Percentiles rank a stretch among this genome's conserved stretches.
These are phyloP conservation scores for Excoecaria cochinchinensis DNA, from an alignment of 345 rosid species.

Conservation along the genomic window DNA sequence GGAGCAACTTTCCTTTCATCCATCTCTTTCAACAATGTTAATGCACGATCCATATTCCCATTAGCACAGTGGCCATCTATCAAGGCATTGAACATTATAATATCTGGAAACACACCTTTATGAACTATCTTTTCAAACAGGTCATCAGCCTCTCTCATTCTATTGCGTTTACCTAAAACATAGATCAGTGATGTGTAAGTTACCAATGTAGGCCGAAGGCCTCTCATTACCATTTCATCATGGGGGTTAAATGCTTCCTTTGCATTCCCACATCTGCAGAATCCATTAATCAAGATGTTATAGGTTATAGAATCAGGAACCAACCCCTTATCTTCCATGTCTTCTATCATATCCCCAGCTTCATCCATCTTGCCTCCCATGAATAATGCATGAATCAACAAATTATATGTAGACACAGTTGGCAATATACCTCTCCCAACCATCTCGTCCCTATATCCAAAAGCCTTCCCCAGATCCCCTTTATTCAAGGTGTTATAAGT, in stretches of 20 bases:
- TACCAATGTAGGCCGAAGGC: slow-evolving; percentile 60
- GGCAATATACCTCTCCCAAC: slow-evolving; percentile 56
- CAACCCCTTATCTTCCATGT: slow-evolving; percentile 61
- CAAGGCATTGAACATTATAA: slow-evolving; percentile 72
- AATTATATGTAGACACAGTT: slow-evolving; percentile 71
- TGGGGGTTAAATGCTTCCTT: slow-evolving; percentile 63
- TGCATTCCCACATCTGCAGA: slow-evolving; percentile 65
- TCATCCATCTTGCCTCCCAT: slow-evolving; percentile 62
- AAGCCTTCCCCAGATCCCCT: slow-evolving; percentile 64
- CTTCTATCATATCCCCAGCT: slow-evolving; percentile 61
- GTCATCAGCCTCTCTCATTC: slow-evolving; percentile 71
- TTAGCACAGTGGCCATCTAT: slow-evolving; percentile 75
- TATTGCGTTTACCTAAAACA: slow-evolving; percentile 57
- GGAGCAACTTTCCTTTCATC: slow-evolving; percentile 60
- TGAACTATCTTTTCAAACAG: slow-evolving; percentile 55
- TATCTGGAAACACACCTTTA: slow-evolving; percentile 54
- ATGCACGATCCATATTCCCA: slow-evolving; percentile 68
- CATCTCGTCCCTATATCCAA: slow-evolving; percentile 77
- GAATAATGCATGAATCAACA: slow-evolving; percentile 76
- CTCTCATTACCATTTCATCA: slow-evolving; percentile 62
- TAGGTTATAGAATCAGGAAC: slow-evolving; percentile 64
- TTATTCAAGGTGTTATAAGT: slow-evolving; percentile 69
- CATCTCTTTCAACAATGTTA: slow-evolving; percentile 66
- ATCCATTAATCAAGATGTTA: slow-evolving; percentile 84
- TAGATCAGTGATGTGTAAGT: slow-evolving; percentile 83